These are phyloP conservation scores for Ricinus communis DNA, from an alignment of 345 rosid genomes.

Conservation along the genomic window DNA sequence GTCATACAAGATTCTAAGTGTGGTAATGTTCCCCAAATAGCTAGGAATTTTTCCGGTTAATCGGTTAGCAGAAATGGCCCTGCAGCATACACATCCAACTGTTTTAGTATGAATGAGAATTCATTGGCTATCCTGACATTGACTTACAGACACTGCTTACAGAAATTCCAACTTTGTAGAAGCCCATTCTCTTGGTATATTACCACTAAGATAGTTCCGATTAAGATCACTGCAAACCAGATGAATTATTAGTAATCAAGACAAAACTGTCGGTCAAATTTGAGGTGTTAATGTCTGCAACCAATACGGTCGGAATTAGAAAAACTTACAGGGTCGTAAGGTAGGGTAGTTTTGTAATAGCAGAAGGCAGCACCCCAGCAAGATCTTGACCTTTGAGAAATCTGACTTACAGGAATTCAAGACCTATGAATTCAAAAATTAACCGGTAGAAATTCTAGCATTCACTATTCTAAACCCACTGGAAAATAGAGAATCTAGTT, in stretches of 20 bases:
- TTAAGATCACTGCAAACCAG: conserved; percentile 5
- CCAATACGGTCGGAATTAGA: not conserved
- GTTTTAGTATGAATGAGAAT: not conserved
- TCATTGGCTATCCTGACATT: not conserved
- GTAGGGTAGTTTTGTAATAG: conserved; percentile 9
- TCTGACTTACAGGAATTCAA: not conserved
- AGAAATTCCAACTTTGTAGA: conserved; percentile 7
- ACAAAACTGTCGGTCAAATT: not conserved
- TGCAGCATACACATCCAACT: conserved; percentile 3
- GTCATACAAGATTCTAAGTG: conserved; percentile 40
- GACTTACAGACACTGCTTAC: conserved; percentile 4
- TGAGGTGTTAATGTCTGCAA: not conserved
- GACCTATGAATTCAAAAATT: not conserved
- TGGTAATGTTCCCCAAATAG: conserved; percentile 12
- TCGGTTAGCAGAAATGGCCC: not conserved
- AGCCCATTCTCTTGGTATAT: conserved; percentile 22
- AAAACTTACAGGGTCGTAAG: conserved; percentile 6
- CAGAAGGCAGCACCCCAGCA: conserved; percentile 4
- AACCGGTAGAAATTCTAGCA: too few species aligned
- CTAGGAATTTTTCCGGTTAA: conserved; percentile 12
- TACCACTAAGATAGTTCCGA: conserved; percentile 18
- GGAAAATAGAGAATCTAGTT: too few species aligned
- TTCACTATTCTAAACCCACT: too few species aligned
- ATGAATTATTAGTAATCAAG: not conserved
- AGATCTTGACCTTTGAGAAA: conserved; percentile 12